Conservation (phyloP, 2,329 filamentous ascomycete genomes). For the Coleophoma crateriformis region DNA sequence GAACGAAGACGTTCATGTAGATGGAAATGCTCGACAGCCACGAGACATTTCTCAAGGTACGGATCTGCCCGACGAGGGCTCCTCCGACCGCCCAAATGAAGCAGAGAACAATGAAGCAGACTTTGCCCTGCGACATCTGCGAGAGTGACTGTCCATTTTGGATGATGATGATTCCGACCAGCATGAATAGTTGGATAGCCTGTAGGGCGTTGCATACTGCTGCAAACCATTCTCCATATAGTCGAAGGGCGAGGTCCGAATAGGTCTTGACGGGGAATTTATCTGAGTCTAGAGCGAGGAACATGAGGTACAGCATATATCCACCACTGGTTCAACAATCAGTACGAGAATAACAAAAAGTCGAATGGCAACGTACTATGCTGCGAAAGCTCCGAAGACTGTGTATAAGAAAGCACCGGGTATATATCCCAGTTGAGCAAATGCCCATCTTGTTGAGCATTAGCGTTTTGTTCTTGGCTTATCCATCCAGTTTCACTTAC, state of each 20-base stretch:
- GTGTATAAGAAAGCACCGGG: constrained; percentile 21
- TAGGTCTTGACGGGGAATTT: constrained; percentile 3
- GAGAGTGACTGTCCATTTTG: constrained; percentile 44
- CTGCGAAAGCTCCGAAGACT: constrained; percentile 12
- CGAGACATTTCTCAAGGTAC: constrained; percentile 45
- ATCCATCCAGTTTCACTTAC: not conserved
- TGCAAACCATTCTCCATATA: constrained; percentile 36
- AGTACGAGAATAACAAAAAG: too few species aligned
- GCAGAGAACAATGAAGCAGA: constrained; percentile 48
- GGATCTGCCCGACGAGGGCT: constrained; percentile 46
- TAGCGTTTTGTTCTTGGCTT: constrained; percentile 10
- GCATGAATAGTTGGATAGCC: constrained; percentile 39
- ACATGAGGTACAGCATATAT: constrained; percentile 4
- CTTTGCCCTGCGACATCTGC: constrained; percentile 35
- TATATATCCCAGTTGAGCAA: constrained; percentile 22
- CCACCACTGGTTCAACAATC: not conserved
- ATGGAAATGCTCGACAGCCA: constrained; percentile 49
- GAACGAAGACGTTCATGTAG: constrained; percentile 40
- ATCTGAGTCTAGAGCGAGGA: constrained; percentile 4
- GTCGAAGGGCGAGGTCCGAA: constrained; percentile 33
- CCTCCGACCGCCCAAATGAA: constrained; percentile 42
- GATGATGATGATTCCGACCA: constrained; percentile 44
- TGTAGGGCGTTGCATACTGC: constrained; percentile 42
- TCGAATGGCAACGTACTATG: too few species aligned
- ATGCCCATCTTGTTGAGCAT: constrained; percentile 18